Base-by-base conservation (phyloP, 257 asterid genomes). In the Nyctanthes arbortristis region DNA sequence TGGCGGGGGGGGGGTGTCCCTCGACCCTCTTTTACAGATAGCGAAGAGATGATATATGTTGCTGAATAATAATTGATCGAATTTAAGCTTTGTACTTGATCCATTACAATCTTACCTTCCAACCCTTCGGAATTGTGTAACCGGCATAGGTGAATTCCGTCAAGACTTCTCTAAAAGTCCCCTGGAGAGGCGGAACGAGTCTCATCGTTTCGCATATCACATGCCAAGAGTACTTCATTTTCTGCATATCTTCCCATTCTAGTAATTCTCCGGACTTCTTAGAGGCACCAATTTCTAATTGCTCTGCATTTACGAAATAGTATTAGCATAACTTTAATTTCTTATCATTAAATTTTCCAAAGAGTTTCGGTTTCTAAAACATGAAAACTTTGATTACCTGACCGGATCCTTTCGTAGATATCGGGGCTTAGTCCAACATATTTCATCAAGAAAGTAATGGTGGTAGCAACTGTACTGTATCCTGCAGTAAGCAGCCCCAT, bases 401-500 rank as follows among this genome's bases (percentile, higher is more conserved):
- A 76, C 60, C 87, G 72, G 12, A 89, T 55, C 76, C 72, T 82
- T 8, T 59, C 65, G 25, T 88, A 85, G 27, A 90, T 70, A 5
- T 88, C 80, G 0, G 79, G 75, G 24, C 75, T 60, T 5, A 81
- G 57, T 5, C 93, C 96, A n/a, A 90, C 79, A 12, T 87, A n/a
- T 31, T 89, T 89, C 79, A 89, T 75, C 58, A 89, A 58, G 70
- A 89, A 85, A 27, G 91, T 78, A 2, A 85, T 81, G 1, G 88
- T 76, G 0, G 92, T 78, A 8, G 96, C 90, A 16, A 89, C 95
- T 0, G 96, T 87, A 37, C 88, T 89, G 4, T 89, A 84, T 1
- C 92, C 95, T 0, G 96, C 96, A 0, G 82, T 81, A 20, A 89
- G 29, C 58, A 89, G 25, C 2, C 96, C 95, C 95, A 89, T 87